phyloP scores from a whole-genome alignment of 176 grass and related monocot species.

The Cenchrus americanus region DNA sequence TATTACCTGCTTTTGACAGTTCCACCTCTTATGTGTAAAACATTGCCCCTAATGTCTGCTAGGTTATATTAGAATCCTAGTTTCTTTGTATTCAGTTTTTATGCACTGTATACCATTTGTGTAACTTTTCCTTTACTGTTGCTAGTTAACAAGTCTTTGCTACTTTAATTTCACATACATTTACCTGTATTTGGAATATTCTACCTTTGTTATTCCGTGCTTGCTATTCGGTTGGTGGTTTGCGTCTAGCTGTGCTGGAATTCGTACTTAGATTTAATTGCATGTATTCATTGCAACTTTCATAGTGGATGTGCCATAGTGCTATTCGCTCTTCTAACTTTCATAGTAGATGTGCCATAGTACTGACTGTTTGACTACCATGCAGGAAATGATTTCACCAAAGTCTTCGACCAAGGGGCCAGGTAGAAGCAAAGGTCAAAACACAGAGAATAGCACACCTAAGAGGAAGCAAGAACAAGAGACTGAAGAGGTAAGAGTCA shows the following conservation, averaged over 20 bases:
- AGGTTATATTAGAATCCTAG: background rate
- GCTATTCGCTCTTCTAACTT: conserved; percentile 8
- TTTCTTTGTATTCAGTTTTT: background rate
- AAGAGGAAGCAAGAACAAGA: conserved; percentile 70
- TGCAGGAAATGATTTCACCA: conserved; percentile 65
- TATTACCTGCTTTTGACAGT: conserved; percentile 15
- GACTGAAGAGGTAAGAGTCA: conserved; percentile 50
- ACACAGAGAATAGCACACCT: conserved; percentile 47
- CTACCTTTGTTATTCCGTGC: conserved; percentile 9
- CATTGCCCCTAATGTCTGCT: background rate
- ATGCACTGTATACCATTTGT: background rate
- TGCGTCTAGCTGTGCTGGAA: background rate
- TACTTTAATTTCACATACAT: conserved; percentile 5
- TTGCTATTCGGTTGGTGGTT: background rate
- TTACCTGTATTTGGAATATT: background rate
- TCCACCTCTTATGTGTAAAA: background rate
- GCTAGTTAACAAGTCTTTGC: background rate
- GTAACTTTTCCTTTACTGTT: conserved; percentile 16
- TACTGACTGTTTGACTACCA: conserved; percentile 36
- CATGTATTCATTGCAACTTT: background rate
- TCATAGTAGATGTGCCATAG: conserved; percentile 2
- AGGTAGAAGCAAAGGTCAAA: conserved; percentile 56
- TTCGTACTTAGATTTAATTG: background rate
- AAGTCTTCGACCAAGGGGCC: conserved; percentile 51
- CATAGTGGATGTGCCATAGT: conserved; percentile 16